Evolutionary conservation across 139 green algal species (phyloP), one percentile per base, ranked within the genome.

Genomic region (Picochlorum sp.): DNA sequence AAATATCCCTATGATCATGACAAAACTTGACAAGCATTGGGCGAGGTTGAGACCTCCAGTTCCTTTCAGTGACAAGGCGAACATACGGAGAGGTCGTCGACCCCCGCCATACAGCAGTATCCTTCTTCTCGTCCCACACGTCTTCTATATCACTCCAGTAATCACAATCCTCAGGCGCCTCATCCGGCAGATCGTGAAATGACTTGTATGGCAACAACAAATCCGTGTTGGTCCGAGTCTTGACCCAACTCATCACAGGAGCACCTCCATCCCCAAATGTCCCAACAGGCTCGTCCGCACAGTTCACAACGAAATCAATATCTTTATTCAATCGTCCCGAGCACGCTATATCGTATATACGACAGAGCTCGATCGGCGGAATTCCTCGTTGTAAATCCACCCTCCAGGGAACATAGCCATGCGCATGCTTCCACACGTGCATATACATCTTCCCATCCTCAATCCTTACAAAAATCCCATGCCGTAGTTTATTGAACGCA

Each of bases 271-370:
- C n/a, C 18, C n/a, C 47, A 54, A 23, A 54, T 21, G 7, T 13
- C 47, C 47, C 47, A 10, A 54, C 8, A 21, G 47, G 47, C 47
- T 54, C 47, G 15, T 54, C 47, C 16, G 47, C 47, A 54, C n/a
- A 54, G n/a, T 54, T 54, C 18, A 54, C 16, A 54, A 54, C n/a
- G 15, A 54, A 54, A 21, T 54, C 47, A 20, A 54, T 54, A 54
- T 54, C 47, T 54, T 20, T 20, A 41, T 41, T 41, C 6, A 54
- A 13, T 54, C 6, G 47, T 9, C n/a, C n/a, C 6, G 47, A 54
- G 15, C 47, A 54, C 6, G n/a, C 18, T 21, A 54, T 26, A 21
- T 54, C 47, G 15, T 54, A 54, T 5, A 54, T 54, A 26, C 47
- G 16, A 21, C 47, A 54, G 8, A 54, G 16, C 47, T 54, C 18